These are phyloP conservation scores for Pluteus cervinus DNA, from an alignment of 768 basidiomycete species.

Conservation along the genomic window DNA sequence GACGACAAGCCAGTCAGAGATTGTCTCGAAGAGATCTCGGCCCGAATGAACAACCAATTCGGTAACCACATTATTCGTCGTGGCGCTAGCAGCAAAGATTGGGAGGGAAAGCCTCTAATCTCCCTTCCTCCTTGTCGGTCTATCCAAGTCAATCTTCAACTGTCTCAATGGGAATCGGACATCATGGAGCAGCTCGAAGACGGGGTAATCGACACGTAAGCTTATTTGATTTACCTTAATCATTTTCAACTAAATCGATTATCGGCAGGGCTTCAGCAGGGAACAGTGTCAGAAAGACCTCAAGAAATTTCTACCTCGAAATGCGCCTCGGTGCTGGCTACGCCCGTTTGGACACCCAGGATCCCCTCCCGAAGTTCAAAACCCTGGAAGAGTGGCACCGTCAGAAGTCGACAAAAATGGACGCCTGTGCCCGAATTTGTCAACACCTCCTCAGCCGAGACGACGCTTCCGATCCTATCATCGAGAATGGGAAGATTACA, in stretches of 20 bases:
- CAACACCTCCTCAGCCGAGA: constrained; percentile 11
- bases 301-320: constrained; percentile 12
- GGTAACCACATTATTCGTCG: constrained; percentile 15
- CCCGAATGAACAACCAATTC: constrained; percentile 12
- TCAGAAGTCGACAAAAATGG: constrained; percentile 14
- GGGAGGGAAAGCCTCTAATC: constrained; percentile 9
- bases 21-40: constrained; percentile 8
- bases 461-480: constrained; percentile 7
- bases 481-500: constrained; percentile 10
- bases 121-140: constrained; percentile 9
- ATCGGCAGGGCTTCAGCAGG: constrained; percentile 8
- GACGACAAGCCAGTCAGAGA: constrained; percentile 2
- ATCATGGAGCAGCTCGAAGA: constrained; percentile 11
- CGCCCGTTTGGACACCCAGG: constrained; percentile 7
- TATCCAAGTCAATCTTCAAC: constrained; percentile 4
- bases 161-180: constrained; percentile 13
- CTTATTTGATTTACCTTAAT: not conserved
- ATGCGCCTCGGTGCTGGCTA: constrained; percentile 11
- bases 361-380: constrained; percentile 8
- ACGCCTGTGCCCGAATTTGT: constrained; percentile 9
- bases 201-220: constrained; percentile 11
- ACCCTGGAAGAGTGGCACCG: constrained; percentile 10
- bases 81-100: constrained; percentile 10
- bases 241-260: too few species aligned
- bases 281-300: constrained; percentile 6